phyloP scores from a whole-genome alignment of 78 protist species.

The Guillardia theta region DNA sequence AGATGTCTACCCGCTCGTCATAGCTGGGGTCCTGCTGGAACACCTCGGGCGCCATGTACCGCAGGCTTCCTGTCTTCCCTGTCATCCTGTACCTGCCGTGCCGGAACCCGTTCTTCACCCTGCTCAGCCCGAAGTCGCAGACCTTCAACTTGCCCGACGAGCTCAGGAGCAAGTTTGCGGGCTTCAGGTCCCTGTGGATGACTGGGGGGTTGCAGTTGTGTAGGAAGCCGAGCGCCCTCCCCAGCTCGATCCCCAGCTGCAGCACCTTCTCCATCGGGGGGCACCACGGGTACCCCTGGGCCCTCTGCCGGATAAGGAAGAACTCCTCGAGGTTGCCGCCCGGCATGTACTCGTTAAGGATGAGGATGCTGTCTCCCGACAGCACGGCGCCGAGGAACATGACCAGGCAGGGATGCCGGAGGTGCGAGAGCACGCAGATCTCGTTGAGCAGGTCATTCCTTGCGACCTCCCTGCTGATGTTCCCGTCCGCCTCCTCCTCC shows the following conservation, averaged over 20 bases:
- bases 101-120: background rate
- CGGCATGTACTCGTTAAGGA: background rate
- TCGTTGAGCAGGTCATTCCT: background rate
- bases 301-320: background rate
- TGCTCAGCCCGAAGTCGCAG: constrained; percentile 1
- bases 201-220: constrained; percentile 1
- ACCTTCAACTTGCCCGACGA: background rate
- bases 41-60: constrained; percentile 37
- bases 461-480: background rate
- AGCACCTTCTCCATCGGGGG: no score
- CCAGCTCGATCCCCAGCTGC: background rate
- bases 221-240: background rate
- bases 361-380: background rate
- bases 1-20: background rate
- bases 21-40: constrained; percentile 4
- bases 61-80: constrained; percentile 14
- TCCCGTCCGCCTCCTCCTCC: background rate
- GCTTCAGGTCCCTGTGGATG: constrained; percentile 20
- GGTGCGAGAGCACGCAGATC: constrained; percentile 4
- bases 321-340: background rate
- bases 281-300: background rate
- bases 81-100: background rate
- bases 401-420: background rate
- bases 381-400: background rate
- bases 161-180: background rate